Percentiles rank a stretch among this genome's conserved stretches.
These are phyloP conservation scores for Tolypocladium sp. DNA, from an alignment of 2,329 filamentous ascomycete genomes.

Conservation along the genomic window DNA sequence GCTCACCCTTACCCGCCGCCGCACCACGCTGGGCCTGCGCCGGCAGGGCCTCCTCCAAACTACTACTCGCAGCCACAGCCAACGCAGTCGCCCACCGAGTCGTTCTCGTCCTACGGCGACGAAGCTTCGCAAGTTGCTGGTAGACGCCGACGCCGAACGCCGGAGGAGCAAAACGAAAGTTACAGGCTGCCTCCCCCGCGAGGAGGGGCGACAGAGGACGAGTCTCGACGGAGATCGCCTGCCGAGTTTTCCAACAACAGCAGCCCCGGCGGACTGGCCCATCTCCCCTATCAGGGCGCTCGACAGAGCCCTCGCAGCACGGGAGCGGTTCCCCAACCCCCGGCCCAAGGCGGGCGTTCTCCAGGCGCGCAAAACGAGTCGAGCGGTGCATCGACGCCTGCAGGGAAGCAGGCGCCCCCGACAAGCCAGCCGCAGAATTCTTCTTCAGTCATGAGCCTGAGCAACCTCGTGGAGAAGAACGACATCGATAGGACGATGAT, in stretches of 20 bases:
- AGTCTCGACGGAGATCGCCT: conserved; percentile 40
- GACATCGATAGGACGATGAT: conserved; percentile 50
- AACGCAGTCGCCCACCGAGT: conserved; percentile 34
- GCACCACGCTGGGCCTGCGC: conserved; percentile 9
- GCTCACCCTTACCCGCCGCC: conserved; percentile 11
- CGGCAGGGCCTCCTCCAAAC: conserved; percentile 24
- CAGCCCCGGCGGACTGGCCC: conserved; percentile 33
- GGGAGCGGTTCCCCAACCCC: conserved; percentile 21
- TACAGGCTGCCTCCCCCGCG: conserved; percentile 37
- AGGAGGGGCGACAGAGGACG: conserved; percentile 33
- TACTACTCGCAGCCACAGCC: conserved; percentile 23
- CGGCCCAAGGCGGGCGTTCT: conserved; percentile 23
- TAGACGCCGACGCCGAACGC: conserved; percentile 25
- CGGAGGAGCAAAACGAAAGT: conserved; percentile 29
- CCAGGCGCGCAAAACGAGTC: conserved; percentile 25
- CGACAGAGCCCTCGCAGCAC: conserved; percentile 30
- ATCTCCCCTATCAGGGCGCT: conserved; percentile 26
- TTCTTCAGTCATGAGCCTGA: conserved; percentile 42
- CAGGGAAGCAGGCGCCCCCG: conserved; percentile 13
- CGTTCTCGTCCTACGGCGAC: conserved; percentile 29
- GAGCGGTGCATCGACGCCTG: conserved; percentile 25
- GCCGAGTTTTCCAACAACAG: conserved; percentile 37
- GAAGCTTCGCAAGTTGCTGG: conserved; percentile 21
- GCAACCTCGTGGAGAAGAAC: conserved; percentile 40
- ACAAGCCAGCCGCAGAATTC: conserved; percentile 13